Conservation (phyloP, 75 land plant genomes). For the Adiantum capillusveneris region DNA sequence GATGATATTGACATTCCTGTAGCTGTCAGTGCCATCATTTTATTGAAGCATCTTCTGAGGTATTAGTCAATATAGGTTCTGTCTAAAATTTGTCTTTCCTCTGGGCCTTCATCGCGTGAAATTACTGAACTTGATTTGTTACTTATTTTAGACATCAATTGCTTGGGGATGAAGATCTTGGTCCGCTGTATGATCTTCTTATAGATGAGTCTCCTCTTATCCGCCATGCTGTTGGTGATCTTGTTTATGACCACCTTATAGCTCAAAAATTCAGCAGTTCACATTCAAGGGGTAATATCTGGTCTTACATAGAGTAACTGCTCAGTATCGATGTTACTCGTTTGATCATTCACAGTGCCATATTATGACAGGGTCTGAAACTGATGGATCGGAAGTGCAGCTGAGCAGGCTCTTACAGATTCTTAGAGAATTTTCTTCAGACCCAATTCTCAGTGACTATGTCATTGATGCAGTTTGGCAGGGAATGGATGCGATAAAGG, state of each 20-base stretch:
- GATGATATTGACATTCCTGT: constrained; percentile 93
- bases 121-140: background rate
- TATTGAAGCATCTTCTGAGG: constrained; percentile 83
- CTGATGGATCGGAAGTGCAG: constrained; percentile 62
- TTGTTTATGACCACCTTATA: constrained; percentile 91
- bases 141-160: constrained; percentile 67
- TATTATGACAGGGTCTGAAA: constrained; percentile 39
- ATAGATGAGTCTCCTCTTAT: constrained; percentile 90
- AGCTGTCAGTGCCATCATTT: constrained; percentile 89
- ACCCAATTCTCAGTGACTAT: constrained; percentile 76
- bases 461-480: constrained; percentile 98
- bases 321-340: no score
- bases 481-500: constrained; percentile 90
- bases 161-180: constrained; percentile 75
- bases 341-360: no score
- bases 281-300: constrained; percentile 16
- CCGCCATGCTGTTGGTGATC: constrained; percentile 82
- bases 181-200: constrained; percentile 85
- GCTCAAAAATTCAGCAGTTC: constrained; percentile 51
- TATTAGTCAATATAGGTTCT: constrained; percentile 8
- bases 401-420: constrained; percentile 80
- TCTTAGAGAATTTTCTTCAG: constrained; percentile 74
- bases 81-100: no score
- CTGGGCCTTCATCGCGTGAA: background rate
- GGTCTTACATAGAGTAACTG: background rate